A percentile compares a stretch with the other conserved stretches of the same genome.
These are phyloP conservation scores for Heritiera littoralis DNA, from an alignment of 345 rosid genomes.

Conservation along the genomic window DNA sequence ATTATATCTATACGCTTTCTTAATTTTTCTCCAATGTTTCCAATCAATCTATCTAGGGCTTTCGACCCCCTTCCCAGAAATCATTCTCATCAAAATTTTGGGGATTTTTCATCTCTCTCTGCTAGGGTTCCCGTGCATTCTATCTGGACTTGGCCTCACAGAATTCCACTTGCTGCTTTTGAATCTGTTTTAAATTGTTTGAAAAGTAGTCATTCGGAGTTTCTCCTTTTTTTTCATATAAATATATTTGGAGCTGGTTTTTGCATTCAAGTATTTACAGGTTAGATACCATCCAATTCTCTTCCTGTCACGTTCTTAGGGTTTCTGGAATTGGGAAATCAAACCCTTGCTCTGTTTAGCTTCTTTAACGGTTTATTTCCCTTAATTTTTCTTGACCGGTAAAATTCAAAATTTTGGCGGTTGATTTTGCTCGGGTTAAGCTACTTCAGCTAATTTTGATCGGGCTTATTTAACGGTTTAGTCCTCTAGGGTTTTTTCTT, in stretches of 20 bases:
- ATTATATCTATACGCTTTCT: too few species aligned
- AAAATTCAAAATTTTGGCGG: not conserved
- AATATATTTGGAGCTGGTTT: not conserved
- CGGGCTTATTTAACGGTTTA: too few species aligned
- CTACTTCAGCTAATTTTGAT: slow-evolving; percentile 2
- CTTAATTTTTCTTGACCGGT: not conserved
- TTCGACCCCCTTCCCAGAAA: too few species aligned
- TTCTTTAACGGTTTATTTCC: not conserved
- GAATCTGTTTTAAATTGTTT: not conserved
- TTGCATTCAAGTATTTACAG: not conserved
- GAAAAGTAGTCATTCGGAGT: not conserved
- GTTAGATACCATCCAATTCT: not conserved
- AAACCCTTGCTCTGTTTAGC: not conserved
- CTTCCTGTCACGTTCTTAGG: not conserved
- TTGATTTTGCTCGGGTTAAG: not conserved
- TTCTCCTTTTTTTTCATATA: not conserved
- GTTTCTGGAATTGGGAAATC: slow-evolving; percentile 2
- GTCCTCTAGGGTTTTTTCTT: not conserved
- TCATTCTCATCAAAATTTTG: too few species aligned
- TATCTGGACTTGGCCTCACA: not conserved
- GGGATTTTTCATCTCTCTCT: too few species aligned
- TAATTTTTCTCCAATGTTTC: too few species aligned
- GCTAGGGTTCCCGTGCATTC: not conserved
- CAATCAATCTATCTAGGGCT: too few species aligned
- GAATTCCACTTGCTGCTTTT: not conserved